Evolutionary conservation across 257 asterid genomes (phyloP).

Genomic region (Nicotiana noctiflora): DNA sequence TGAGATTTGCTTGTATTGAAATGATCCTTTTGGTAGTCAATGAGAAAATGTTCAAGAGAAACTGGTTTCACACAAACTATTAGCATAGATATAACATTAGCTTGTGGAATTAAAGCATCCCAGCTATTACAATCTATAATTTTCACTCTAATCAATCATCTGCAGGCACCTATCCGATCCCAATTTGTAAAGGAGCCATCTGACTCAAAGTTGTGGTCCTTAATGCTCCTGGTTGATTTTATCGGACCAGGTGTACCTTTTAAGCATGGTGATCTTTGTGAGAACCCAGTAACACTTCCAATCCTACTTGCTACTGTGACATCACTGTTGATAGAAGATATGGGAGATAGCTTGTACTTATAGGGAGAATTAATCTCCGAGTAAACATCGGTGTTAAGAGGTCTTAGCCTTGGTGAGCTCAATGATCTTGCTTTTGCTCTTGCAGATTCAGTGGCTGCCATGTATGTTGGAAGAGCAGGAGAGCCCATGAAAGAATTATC

Average conservation of each 20-base stretch:
- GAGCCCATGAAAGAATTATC: slow-evolving; percentile 42
- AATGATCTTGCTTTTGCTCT: slow-evolving; percentile 72
- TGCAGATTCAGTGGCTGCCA: slow-evolving; percentile 91
- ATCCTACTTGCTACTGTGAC: slow-evolving; percentile 55
- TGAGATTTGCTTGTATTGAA: background rate
- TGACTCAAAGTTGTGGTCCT: slow-evolving; percentile 32
- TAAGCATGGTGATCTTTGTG: slow-evolving; percentile 65
- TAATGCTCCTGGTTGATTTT: slow-evolving; percentile 40
- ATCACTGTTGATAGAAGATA: slow-evolving; percentile 84
- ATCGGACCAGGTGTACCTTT: slow-evolving; percentile 48
- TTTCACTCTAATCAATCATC: background rate
- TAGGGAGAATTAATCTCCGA: slow-evolving; percentile 75
- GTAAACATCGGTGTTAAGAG: slow-evolving; percentile 58
- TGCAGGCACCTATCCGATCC: background rate
- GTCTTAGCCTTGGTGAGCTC: slow-evolving; percentile 83
- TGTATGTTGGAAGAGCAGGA: slow-evolving; percentile 67
- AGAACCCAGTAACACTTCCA: slow-evolving; percentile 29
- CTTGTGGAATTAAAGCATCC: background rate
- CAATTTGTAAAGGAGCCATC: slow-evolving; percentile 15
- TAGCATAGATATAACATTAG: background rate
- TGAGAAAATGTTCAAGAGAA: background rate
- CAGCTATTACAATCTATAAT: background rate
- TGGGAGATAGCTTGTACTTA: slow-evolving; percentile 73
- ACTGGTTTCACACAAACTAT: background rate
- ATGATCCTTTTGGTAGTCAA: background rate